Evolutionary conservation across 2,329 filamentous ascomycete species (phyloP).

Genomic region (Sporothrix brasiliensis): DNA sequence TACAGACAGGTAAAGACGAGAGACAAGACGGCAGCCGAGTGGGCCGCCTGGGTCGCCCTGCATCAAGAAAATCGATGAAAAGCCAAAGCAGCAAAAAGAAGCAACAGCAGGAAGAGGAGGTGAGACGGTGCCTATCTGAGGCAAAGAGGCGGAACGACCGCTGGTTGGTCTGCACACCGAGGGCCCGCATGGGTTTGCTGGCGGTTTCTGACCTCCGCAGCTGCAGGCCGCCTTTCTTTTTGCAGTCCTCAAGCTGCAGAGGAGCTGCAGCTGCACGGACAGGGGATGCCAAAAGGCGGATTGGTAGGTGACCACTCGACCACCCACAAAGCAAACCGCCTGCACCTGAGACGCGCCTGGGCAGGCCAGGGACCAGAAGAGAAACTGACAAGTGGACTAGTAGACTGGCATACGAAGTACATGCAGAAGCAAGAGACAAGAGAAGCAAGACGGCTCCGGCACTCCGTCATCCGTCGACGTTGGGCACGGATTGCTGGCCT

Average conservation of each 20-base stretch:
- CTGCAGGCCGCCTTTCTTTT: not conserved
- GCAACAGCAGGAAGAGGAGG: conserved; percentile 2
- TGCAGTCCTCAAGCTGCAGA: not conserved
- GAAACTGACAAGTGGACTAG: not conserved
- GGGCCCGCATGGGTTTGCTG: conserved; percentile 17
- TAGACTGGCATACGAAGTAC: not conserved
- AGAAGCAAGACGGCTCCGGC: not conserved
- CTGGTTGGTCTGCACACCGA: conserved; percentile 35
- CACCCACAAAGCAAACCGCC: not conserved
- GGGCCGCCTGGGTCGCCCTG: conserved; percentile 17
- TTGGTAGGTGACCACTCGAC: not conserved
- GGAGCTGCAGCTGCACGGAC: conserved; percentile 4
- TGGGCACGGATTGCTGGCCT: conserved; percentile 16
- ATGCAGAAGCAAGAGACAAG: not conserved
- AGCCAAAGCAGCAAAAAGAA: not conserved
- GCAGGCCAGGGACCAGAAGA: not conserved
- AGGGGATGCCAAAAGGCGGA: conserved; percentile 10
- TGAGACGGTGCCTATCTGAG: not conserved
- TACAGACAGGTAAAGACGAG: not conserved
- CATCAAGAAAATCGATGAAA: not conserved
- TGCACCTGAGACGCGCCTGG: too few species aligned
- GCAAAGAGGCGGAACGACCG: conserved; percentile 33
- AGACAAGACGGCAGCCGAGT: not conserved
- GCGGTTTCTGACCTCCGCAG: conserved; percentile 6
- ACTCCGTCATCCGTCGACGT: not conserved